phyloP scores from a whole-genome alignment of 2,329 filamentous ascomycete genomes.

The Mycocentrospora acerina region DNA sequence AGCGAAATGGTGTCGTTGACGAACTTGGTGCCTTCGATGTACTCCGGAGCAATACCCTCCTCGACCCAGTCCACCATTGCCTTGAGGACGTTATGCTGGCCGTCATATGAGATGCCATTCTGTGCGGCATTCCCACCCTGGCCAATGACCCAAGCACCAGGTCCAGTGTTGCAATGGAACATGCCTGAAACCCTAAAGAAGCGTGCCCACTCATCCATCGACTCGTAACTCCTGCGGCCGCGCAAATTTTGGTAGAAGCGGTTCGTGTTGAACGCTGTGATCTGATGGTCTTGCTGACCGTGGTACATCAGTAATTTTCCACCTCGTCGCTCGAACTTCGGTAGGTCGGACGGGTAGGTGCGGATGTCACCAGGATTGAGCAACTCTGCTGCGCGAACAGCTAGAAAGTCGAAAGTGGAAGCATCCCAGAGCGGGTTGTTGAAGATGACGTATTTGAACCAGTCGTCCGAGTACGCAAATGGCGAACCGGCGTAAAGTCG shows the following conservation, averaged over 20 bases:
- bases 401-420: constrained; percentile 8
- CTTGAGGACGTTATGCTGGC: constrained; percentile 31
- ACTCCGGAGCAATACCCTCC: constrained; percentile 40
- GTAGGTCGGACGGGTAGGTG: constrained; percentile 39
- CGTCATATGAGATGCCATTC: constrained; percentile 17
- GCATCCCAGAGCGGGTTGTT: constrained; percentile 38
- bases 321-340: constrained; percentile 35
- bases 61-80: constrained; percentile 51
- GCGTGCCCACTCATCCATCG: constrained; percentile 42
- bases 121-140: constrained; percentile 22
- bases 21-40: constrained; percentile 29
- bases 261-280: constrained; percentile 46
- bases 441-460: constrained; percentile 49
- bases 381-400: constrained; percentile 32
- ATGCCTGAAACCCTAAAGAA: constrained; percentile 56
- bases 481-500: constrained; percentile 42
- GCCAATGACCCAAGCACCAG: constrained; percentile 44
- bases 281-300: constrained; percentile 48
- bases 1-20: constrained; percentile 42
- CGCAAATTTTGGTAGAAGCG: constrained; percentile 50
- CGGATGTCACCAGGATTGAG: constrained; percentile 41
- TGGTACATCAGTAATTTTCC: constrained; percentile 51
- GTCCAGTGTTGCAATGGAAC: constrained; percentile 53
- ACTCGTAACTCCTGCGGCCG: constrained; percentile 5
- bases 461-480: constrained; percentile 44